These are phyloP conservation scores for Cylindrotheca closterium DNA, from an alignment of 108 stramenopile genomes.

Conservation along the genomic window DNA sequence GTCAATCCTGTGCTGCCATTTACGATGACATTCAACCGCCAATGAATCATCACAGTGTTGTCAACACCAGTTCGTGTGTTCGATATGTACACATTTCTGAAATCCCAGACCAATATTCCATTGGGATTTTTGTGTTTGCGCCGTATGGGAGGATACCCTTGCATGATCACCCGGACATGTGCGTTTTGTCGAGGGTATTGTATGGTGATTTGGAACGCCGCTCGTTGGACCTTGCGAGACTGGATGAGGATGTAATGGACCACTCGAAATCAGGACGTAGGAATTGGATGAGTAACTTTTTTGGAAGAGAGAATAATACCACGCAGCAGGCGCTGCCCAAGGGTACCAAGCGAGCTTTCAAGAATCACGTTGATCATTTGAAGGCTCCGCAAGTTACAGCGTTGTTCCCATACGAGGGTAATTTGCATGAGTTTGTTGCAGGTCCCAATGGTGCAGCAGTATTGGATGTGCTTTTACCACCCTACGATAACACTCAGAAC, in stretches of 20 bases:
- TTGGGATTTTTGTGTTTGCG: slow-evolving; percentile 93
- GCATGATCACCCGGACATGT: slow-evolving; percentile 96
- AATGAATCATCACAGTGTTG: slow-evolving; percentile 4
- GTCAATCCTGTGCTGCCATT: slow-evolving; percentile 48
- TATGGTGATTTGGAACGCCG: slow-evolving; percentile 82
- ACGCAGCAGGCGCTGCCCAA: slow-evolving; percentile 20
- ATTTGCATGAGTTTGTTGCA: slow-evolving; percentile 91
- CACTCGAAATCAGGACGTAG: background rate
- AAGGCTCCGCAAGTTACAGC: slow-evolving; percentile 73
- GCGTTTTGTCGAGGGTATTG: slow-evolving; percentile 84
- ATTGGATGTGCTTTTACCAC: slow-evolving; percentile 92
- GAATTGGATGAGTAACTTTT: slow-evolving; percentile 8
- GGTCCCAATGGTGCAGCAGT: slow-evolving; percentile 89
- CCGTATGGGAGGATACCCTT: slow-evolving; percentile 86
- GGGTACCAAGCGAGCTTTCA: slow-evolving; percentile 44
- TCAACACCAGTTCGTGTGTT: slow-evolving; percentile 25
- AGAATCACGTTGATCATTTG: slow-evolving; percentile 48
- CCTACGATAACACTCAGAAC: slow-evolving; percentile 80
- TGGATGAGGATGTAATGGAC: slow-evolving; percentile 11
- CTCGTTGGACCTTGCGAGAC: slow-evolving; percentile 71
- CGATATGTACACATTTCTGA: slow-evolving; percentile 87
- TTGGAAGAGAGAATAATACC: background rate
- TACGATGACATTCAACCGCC: slow-evolving; percentile 52
- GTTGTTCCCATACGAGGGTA: slow-evolving; percentile 80
- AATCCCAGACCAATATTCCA: slow-evolving; percentile 65